Base-by-base conservation (phyloP, 768 basidiomycete genomes). In the Mrakia frigida region DNA sequence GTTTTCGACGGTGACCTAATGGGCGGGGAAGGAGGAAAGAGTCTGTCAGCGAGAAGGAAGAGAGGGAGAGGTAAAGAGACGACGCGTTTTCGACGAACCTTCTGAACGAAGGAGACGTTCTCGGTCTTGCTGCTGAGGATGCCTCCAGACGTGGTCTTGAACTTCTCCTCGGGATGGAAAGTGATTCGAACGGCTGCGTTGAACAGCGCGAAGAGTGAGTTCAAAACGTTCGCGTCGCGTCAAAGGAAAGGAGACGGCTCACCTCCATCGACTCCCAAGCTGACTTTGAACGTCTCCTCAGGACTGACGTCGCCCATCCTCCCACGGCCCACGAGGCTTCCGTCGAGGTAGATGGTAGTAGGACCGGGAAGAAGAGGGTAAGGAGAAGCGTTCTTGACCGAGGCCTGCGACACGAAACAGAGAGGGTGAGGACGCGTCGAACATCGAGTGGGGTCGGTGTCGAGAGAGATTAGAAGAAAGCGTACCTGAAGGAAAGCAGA, bases 321-420 rank as follows among this genome's bases (percentile, higher is more conserved):
- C 18, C 65, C 63, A 33, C 67, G 67, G 25, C 65, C 65, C 10
- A 63, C 33, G 50, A 75, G 65, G 13, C 63, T 68, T 23, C 46
- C 41, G 13, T 61, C 74, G 33, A 75, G 50, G 74, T 68, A 75
- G 46, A 75, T 33, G 23, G 43, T 56, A 18, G 74, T 75, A 21
- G 63, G 74, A 21, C 74, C 74, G 21, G 74, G 61, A n/a, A 75
- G 65, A 6, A 75, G 37, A 18, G 74, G 73, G 41, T 31, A 74
- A 6, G 28, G 31, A 14, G 73, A 63, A 5, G 61, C 16, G 41
- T 74, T 74, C 60, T 41, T 74, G 25, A 61, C n/a, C 39, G 59
- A 46, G n/a, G 73, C 73, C 73, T 72, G 46, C 16, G 14, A 43
- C 7, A 41, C 7, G 31, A 43, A 46, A 23, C 7, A 23, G 18